Conservation (phyloP, 257 asterid genomes). For the Solanum microdontum region DNA sequence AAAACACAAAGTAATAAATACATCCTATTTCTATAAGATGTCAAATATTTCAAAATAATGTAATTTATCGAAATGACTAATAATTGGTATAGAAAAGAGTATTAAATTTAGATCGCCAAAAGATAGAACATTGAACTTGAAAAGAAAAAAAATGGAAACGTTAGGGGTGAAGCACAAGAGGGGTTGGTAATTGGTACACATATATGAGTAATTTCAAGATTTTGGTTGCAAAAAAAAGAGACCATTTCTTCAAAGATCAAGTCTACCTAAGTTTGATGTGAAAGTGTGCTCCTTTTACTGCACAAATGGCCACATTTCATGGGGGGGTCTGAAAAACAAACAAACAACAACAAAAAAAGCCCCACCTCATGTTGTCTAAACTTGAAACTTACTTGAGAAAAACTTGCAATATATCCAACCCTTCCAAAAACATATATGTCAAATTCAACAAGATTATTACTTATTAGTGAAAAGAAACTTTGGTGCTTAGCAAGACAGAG, state of each 20-base stretch:
- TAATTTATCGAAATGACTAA: background rate
- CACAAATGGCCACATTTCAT: background rate
- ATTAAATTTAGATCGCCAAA: background rate
- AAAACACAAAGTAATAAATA: too few relatives aligned
- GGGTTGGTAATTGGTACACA: background rate
- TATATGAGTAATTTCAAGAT: background rate
- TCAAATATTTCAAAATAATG: background rate
- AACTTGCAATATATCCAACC: background rate
- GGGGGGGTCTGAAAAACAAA: background rate
- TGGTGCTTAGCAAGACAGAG: background rate
- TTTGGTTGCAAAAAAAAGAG: conserved; percentile 18
- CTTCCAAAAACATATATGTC: background rate
- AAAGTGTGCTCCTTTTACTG: background rate
- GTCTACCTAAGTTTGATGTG: conserved; percentile 23
- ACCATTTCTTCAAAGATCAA: conserved; percentile 40
- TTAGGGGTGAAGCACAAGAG: background rate
- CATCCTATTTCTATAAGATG: background rate
- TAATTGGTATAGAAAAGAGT: background rate
- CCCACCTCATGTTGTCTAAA: background rate
- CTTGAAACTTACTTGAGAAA: conserved; percentile 1
- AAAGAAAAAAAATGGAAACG: background rate
- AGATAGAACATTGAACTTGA: background rate
- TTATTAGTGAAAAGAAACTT: background rate
- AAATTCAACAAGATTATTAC: background rate
- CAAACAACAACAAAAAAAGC: background rate